Evolutionary conservation across 192 early-diverging fungal species (phyloP).

Genomic region (Backusella macrospora): DNA sequence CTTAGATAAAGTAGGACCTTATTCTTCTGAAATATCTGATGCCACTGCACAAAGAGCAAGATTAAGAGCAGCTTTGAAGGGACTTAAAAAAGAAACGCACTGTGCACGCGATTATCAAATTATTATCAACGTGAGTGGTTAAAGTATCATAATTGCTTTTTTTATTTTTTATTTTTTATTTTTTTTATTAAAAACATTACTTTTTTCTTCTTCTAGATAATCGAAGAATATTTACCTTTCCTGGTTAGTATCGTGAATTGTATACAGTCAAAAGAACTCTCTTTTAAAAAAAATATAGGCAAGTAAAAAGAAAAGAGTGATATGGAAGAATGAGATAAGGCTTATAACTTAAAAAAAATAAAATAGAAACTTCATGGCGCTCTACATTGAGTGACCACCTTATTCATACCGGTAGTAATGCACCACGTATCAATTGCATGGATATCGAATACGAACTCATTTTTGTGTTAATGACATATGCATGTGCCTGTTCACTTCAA

Average conservation of each 20-base stretch:
- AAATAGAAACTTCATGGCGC: conserved; percentile 60
- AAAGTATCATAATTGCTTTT: background rate
- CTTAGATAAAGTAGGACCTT: conserved; percentile 42
- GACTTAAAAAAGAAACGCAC: conserved; percentile 47
- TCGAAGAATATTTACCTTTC: conserved; percentile 56
- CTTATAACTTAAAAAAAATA: background rate
- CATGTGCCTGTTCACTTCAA: conserved; percentile 49
- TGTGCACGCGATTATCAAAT: conserved; percentile 49
- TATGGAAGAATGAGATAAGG: background rate
- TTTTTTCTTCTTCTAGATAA: conserved; percentile 30
- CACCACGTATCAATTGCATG: conserved; percentile 49
- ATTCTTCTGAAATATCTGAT: conserved; percentile 54
- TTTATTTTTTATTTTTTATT: background rate
- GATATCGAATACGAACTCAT: conserved; percentile 58
- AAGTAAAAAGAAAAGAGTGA: background rate
- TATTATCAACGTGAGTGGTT: conserved; percentile 41
- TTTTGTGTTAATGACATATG: conserved; percentile 58
- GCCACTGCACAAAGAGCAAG: conserved; percentile 60
- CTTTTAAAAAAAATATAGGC: conserved; percentile 37
- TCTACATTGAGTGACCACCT: conserved; percentile 52
- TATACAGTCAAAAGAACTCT: conserved; percentile 40
- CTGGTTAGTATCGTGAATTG: conserved; percentile 44
- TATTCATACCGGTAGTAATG: conserved; percentile 47
- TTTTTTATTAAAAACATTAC: background rate
- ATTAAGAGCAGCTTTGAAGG: conserved; percentile 55